Percentiles rank a stretch among this genome's conserved stretches.
phyloP scores from a whole-genome alignment of 2,329 filamentous ascomycete species.

The Pezicula neosporulosa region DNA sequence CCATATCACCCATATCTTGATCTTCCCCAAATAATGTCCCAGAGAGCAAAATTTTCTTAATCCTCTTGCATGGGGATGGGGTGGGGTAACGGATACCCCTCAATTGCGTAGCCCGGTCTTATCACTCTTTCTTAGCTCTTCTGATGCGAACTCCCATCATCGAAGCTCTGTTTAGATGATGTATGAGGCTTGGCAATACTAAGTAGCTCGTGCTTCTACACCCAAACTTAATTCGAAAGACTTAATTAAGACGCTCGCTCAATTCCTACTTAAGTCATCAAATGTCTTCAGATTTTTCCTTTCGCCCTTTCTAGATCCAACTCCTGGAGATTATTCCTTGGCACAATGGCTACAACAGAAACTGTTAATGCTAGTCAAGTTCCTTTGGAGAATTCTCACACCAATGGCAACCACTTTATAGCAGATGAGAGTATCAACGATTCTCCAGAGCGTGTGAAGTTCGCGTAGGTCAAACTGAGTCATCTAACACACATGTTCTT shows the following conservation, averaged over 20 bases:
- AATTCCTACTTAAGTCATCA: too few species aligned
- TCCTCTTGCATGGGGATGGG: too few species aligned
- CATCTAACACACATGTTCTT: neutral
- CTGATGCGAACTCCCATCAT: neutral
- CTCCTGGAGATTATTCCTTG: too few species aligned
- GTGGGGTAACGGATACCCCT: neutral
- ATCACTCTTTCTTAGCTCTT: neutral
- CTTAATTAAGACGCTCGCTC: too few species aligned
- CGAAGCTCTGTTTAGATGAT: neutral
- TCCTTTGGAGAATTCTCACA: neutral
- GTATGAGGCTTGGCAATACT: neutral
- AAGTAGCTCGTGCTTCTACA: neutral
- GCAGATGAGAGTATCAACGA: conserved; percentile 35
- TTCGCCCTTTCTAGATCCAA: too few species aligned
- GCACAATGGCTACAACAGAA: too few species aligned
- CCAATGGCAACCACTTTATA: conserved; percentile 17
- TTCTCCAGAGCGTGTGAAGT: conserved; percentile 39
- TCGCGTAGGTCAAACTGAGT: conserved; percentile 31
- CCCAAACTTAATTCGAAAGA: too few species aligned
- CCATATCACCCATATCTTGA: too few species aligned
- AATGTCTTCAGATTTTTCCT: too few species aligned
- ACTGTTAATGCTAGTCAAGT: too few species aligned
- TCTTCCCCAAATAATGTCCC: too few species aligned
- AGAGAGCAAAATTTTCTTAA: too few species aligned
- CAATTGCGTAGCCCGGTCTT: neutral